Base-by-base conservation (phyloP, 2,329 filamentous ascomycete genomes). In the Bertia moriformis region DNA sequence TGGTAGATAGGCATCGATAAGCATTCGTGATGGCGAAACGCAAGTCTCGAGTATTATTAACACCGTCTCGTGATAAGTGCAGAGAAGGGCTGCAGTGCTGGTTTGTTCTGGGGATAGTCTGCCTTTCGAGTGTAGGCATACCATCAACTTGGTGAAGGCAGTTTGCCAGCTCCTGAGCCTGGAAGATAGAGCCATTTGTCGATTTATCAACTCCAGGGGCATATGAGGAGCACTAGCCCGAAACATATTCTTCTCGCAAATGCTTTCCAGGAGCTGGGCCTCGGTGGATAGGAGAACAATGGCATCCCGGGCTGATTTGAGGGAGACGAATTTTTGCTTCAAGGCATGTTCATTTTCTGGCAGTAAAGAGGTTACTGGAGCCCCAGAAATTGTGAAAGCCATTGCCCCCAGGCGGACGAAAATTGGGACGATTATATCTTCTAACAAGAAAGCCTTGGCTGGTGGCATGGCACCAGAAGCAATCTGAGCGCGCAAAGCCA, bases 371-470 rank as follows among this genome's bases (percentile, higher is more conserved):
- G 20, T 38, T 20, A 46, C 41, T 18, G 45, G 45, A 17, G 38
- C 30, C 3, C 38, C 39, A 17, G 32, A 13, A 10, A 13, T n/a
- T 10, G 22, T 17, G 15, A 49, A 41, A 22, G 46, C 43, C 3
- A 53, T 39, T 14, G 49, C 39, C 7, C 49, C 51, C 10, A 56
- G 38, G 13, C 49, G 52, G n/a, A 51, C 38, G 14, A 56, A 54
- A 3, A 54, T 45, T 0, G 53, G 52, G 7, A 53, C 41, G 14
- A 56, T 51, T 4, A 45, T 51, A 18, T 48, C 43, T 5, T 51
- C 43, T 2, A 55, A 24, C 15, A 50, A 38, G 4, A 40, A 37
- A 12, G 42, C 20, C 12, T 49, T 40, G 3, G 35, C 33, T 5
- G 44, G 19, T 10, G 46, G 41, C 14, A 53, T 29, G 17, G 19